These are phyloP conservation scores for Cerrena zonata DNA, from an alignment of 1,284 basidiomycete species.

Conservation along the genomic window DNA sequence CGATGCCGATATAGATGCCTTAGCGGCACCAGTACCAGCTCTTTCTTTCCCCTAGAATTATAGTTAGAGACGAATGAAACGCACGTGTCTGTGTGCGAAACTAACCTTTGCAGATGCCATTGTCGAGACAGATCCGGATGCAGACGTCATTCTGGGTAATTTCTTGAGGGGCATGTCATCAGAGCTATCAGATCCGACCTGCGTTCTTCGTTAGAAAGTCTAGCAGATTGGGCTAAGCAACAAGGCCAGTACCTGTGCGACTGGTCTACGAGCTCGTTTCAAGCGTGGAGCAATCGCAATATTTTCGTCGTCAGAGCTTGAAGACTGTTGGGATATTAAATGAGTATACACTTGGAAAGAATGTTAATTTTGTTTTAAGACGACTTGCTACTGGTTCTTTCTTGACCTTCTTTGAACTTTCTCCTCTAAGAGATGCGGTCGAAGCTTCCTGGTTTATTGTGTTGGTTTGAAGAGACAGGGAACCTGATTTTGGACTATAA, in stretches of 20 bases:
- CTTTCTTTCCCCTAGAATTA: constrained; percentile 2
- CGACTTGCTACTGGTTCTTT: constrained; percentile 1
- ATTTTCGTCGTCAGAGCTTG: background rate
- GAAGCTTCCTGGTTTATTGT: background rate
- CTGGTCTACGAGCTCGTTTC: background rate
- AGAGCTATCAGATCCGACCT: constrained; percentile 10
- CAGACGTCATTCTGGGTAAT: background rate
- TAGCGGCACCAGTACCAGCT: background rate
- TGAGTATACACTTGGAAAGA: background rate
- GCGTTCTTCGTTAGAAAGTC: background rate
- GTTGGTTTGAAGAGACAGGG: too few species aligned
- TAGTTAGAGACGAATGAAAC: background rate
- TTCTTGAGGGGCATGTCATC: constrained; percentile 13
- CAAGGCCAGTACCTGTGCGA: background rate
- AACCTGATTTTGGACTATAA: background rate
- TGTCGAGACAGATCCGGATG: background rate
- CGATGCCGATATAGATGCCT: too few species aligned
- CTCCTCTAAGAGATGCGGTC: constrained; percentile 14
- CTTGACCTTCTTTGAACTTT: constrained; percentile 11
- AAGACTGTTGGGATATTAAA: background rate
- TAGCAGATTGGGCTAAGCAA: background rate
- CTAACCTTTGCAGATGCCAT: background rate
- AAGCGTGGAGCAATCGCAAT: background rate
- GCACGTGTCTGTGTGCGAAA: too few species aligned
- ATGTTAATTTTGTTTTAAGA: background rate